Percentiles rank a stretch among this genome's conserved stretches.
phyloP scores from a whole-genome alignment of 2,329 filamentous ascomycete species.

The Colletotrichum agaves region DNA sequence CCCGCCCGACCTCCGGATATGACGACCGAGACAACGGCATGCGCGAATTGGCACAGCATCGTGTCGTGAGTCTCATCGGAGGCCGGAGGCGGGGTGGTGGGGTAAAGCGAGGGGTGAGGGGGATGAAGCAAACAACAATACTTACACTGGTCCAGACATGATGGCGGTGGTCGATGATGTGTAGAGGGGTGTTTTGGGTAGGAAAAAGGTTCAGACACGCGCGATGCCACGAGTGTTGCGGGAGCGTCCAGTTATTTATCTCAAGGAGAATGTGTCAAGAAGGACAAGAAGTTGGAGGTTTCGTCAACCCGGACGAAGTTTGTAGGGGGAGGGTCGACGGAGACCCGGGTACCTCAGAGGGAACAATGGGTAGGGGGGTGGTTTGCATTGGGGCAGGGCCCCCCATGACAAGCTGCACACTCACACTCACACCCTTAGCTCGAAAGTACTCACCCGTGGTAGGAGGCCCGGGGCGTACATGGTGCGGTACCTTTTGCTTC shows the following conservation, averaged over 20 bases:
- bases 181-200: conserved; percentile 25
- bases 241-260: conserved; percentile 39
- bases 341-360: conserved; percentile 38
- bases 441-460: neutral
- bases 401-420: conserved; percentile 31
- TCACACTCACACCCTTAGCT: conserved; percentile 23
- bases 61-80: conserved; percentile 39
- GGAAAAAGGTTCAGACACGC: conserved; percentile 27
- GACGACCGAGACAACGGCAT: conserved; percentile 37
- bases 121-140: conserved; percentile 46
- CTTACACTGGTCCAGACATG: conserved; percentile 78
- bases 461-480: conserved; percentile 5
- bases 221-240: conserved; percentile 24
- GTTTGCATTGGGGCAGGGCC: conserved; percentile 34
- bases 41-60: conserved; percentile 48
- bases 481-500: conserved; percentile 10
- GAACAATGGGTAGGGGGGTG: conserved; percentile 23
- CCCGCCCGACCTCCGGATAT: neutral
- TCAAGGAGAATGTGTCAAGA: conserved; percentile 36
- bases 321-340: conserved; percentile 37
- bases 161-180: conserved; percentile 46
- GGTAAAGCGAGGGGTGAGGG: conserved; percentile 43
- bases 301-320: conserved; percentile 37
- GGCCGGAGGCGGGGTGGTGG: conserved; percentile 53
- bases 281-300: conserved; percentile 35